These are phyloP conservation scores for Cucurbita ficifolia DNA, from an alignment of 306 rosid genomes.

Conservation along the genomic window DNA sequence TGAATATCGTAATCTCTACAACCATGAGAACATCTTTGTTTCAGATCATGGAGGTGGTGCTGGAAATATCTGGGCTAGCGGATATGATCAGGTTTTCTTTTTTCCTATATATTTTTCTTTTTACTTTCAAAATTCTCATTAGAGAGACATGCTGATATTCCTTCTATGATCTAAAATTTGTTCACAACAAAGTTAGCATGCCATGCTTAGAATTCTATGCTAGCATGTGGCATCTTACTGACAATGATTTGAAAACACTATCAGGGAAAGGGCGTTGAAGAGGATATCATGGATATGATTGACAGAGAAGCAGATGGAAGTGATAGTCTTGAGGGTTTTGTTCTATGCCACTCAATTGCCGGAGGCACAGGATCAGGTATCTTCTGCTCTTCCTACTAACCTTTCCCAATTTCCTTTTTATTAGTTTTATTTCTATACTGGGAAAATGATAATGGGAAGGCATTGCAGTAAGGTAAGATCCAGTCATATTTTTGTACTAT, in stretches of 20 bases:
- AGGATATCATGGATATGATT: slow-evolving; percentile 99
- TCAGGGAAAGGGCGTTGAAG: slow-evolving; percentile 96
- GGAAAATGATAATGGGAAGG: background rate
- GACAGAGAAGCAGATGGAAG: slow-evolving; percentile 99
- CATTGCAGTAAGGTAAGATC: background rate
- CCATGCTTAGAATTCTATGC: background rate
- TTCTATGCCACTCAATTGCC: slow-evolving; percentile 92
- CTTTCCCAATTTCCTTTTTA: background rate
- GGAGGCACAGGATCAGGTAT: slow-evolving; percentile 99
- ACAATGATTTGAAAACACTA: slow-evolving; percentile 9
- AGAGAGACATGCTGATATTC: background rate
- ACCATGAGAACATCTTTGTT: slow-evolving; percentile 85
- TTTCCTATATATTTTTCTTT: background rate
- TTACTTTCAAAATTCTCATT: background rate
- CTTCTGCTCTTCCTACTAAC: slow-evolving; percentile 5
- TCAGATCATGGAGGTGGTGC: slow-evolving; percentile 98
- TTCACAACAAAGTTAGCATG: no score
- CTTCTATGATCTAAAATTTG: background rate
- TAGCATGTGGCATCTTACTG: background rate
- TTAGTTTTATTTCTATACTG: background rate
- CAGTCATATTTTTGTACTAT: background rate
- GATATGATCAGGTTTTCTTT: slow-evolving; percentile 74
- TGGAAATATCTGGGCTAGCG: slow-evolving; percentile 97
- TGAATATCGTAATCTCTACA: slow-evolving; percentile 85
- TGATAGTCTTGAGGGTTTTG: slow-evolving; percentile 99